Evolutionary conservation across 176 grass and related monocot genomes (phyloP).

Genomic region (Hsuehochloa calcarea): DNA sequence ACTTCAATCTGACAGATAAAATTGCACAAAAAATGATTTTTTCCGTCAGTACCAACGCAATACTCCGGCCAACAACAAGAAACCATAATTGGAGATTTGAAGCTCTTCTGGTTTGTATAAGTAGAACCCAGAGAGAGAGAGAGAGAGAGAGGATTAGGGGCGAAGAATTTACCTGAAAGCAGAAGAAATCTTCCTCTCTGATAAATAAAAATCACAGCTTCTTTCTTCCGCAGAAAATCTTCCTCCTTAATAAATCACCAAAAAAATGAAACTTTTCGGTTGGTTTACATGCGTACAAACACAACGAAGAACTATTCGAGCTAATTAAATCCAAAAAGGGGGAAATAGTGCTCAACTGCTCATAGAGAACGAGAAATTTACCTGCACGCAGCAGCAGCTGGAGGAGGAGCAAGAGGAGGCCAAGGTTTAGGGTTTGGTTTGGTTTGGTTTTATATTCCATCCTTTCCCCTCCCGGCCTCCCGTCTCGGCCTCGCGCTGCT

Average conservation of each 20-base stretch:
- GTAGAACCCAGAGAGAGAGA: not conserved
- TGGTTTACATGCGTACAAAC: not conserved
- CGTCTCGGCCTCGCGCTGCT: too few species aligned
- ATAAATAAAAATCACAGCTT: not conserved
- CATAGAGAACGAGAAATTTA: not conserved
- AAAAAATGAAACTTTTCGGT: not conserved
- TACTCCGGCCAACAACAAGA: not conserved
- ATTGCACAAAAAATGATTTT: not conserved
- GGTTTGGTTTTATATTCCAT: not conserved
- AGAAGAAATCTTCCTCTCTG: not conserved
- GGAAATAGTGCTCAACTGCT: not conserved
- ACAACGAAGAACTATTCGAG: not conserved
- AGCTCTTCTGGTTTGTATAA: not conserved
- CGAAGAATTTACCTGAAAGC: not conserved
- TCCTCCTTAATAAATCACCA: slow-evolving; percentile 13
- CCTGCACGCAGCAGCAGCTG: not conserved
- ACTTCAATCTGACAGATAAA: slow-evolving; percentile 19
- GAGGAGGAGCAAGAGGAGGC: not conserved
- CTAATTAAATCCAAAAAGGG: not conserved
- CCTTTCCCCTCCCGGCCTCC: not conserved
- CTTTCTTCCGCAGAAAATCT: not conserved
- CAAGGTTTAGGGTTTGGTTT: slow-evolving; percentile 42
- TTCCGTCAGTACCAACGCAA: not conserved
- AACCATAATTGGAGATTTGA: not conserved
- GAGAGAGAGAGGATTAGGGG: not conserved